These are phyloP conservation scores for Nemania abortiva DNA, from an alignment of 2,329 filamentous ascomycete species.

Conservation along the genomic window DNA sequence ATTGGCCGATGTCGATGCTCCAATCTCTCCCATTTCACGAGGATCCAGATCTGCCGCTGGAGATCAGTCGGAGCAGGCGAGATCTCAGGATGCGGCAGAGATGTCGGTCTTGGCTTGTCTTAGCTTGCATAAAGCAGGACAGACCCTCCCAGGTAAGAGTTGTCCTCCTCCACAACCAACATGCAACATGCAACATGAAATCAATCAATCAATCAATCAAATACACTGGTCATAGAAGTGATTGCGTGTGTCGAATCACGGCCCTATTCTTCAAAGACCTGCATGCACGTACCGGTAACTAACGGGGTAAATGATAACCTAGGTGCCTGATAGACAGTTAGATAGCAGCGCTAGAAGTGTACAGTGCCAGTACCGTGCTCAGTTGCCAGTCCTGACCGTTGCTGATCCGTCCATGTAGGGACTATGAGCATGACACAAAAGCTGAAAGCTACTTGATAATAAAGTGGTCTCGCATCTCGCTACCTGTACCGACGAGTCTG, in stretches of 20 bases:
- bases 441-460: slow-evolving; percentile 16
- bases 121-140: slow-evolving; percentile 31
- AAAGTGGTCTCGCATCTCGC: slow-evolving; percentile 13
- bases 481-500: slow-evolving; percentile 23
- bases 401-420: slow-evolving; percentile 27
- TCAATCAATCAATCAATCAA: too few species aligned
- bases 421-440: slow-evolving; percentile 16
- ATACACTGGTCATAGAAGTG: too few species aligned
- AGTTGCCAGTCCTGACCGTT: slow-evolving; percentile 4
- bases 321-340: too few species aligned
- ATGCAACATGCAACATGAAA: neutral
- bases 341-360: too few species aligned
- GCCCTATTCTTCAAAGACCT: slow-evolving; percentile 4
- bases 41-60: slow-evolving; percentile 35
- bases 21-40: slow-evolving; percentile 20
- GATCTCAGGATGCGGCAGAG: slow-evolving; percentile 23
- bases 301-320: too few species aligned
- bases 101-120: slow-evolving; percentile 33
- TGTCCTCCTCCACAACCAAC: slow-evolving; percentile 14
- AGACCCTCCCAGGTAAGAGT: slow-evolving; percentile 20
- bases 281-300: too few species aligned
- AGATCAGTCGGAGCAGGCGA: slow-evolving; percentile 21
- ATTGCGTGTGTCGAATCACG: slow-evolving; percentile 1
- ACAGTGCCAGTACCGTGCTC: too few species aligned
- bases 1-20: slow-evolving; percentile 16